A percentile compares a stretch with the other conserved stretches of the same genome.
Evolutionary conservation across 768 basidiomycete genomes (phyloP).

Genomic region (Calvatia gigantea): DNA sequence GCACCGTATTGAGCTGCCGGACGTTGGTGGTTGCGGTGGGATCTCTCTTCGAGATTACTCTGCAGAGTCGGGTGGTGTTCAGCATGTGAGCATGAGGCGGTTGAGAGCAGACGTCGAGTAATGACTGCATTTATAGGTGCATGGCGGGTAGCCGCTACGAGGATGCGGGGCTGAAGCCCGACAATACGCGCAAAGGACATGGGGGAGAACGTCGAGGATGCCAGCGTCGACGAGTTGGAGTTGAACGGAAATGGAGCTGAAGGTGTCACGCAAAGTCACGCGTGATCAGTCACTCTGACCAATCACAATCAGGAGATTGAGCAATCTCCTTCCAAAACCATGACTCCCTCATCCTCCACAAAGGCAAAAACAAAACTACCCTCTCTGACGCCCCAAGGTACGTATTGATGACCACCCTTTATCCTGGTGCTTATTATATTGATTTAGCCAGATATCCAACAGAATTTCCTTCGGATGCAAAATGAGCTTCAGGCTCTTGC

Average conservation of each 20-base stretch:
- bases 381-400: constrained; percentile 71
- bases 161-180: constrained; percentile 48
- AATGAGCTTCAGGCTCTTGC: constrained; percentile 90
- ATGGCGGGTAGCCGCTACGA: constrained; percentile 25
- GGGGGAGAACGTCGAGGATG: constrained; percentile 33
- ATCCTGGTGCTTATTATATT: constrained; percentile 31
- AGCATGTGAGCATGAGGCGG: constrained; percentile 34
- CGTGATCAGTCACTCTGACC: constrained; percentile 29
- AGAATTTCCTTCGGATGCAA: constrained; percentile 76
- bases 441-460: constrained; percentile 75
- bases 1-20: constrained; percentile 29
- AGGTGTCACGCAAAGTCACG: constrained; percentile 38
- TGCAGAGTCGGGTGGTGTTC: constrained; percentile 32
- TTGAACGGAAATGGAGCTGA: constrained; percentile 21
- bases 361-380: constrained; percentile 60
- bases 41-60: constrained; percentile 34
- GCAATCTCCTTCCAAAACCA: constrained; percentile 22
- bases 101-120: constrained; percentile 51
- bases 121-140: constrained; percentile 33
- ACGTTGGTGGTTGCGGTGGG: constrained; percentile 20
- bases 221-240: constrained; percentile 35
- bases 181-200: constrained; percentile 59
- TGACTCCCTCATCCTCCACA: constrained; percentile 41
- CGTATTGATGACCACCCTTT: constrained; percentile 19
- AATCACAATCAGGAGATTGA: constrained; percentile 43